Evolutionary conservation across 1,139 yeast species (phyloP), one percentile per base, ranked within the genome.

Genomic region (Kurtzmaniella quercitrusa): DNA sequence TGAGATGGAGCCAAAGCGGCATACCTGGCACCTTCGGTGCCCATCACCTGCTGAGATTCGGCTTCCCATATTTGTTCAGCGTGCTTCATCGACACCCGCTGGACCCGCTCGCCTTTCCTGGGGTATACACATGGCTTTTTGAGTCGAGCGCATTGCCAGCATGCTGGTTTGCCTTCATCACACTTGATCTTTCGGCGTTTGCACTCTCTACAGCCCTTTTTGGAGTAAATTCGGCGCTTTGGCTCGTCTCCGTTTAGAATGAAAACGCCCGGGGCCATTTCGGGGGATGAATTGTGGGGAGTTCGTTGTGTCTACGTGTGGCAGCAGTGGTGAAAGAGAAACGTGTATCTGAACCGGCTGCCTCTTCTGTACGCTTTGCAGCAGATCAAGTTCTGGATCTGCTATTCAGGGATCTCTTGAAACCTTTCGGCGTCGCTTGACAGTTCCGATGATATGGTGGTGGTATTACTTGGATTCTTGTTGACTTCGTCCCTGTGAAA

Each of bases 101-200:
- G 44, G 1, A 65, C 69, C 39, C 53, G 73, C 45, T 65, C 70
- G 1, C 74, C 68, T 33, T 54, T 49, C 38, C 49, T 53, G 41
- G 75, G 70, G 47, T 69, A 69, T 8, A 57, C 54, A 47, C 75
- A 69, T 1, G 46, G 53, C 45, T 69, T 69, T 39, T 56, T 58
- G 24, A 69, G 54, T 37, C 74, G 48, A 3, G 59, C 51, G 49
- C 75, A 69, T 48, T 66, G 72, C 72, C 77, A 66, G 53, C 88
- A 81, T 38, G 57, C 59, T 1, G 85, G 85, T 48, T 78, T 77
- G 1, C 67, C 68, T 53, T 81, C 88, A 55, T 81, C 85, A 56
- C 87, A 81, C 56, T 68, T 68, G 43, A 68, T 67, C 45, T 69
- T 69, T 15, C 75, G 55, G 42, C 75, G 54, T 46, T 69, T 69